Percentiles rank a stretch among this genome's conserved stretches.
Conservation (phyloP, 768 basidiomycete genomes). For the Myochromella boudieri region DNA sequence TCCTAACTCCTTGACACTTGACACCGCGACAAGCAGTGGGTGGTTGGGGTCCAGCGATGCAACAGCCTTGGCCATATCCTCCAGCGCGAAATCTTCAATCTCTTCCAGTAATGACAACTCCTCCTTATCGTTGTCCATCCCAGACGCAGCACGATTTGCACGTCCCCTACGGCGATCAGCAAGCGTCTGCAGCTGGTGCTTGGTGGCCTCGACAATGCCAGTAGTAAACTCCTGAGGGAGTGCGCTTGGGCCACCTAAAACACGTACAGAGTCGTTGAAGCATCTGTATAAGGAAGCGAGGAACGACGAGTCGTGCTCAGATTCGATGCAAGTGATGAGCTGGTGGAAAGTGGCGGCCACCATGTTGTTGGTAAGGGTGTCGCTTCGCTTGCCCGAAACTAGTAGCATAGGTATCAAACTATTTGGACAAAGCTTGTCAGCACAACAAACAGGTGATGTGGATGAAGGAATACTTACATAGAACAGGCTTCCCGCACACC, state of each 20-base stretch:
- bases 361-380: constrained; percentile 67
- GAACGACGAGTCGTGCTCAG: constrained; percentile 76
- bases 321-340: constrained; percentile 58
- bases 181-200: constrained; percentile 65
- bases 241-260: constrained; percentile 54
- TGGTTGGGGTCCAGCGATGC: constrained; percentile 55
- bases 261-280: constrained; percentile 58
- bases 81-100: constrained; percentile 79
- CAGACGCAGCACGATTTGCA: constrained; percentile 32
- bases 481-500: constrained; percentile 79
- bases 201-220: constrained; percentile 65
- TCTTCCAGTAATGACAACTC: constrained; percentile 75
- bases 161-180: constrained; percentile 69
- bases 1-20: constrained; percentile 72
- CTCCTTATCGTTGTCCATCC: constrained; percentile 52
- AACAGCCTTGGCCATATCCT: constrained; percentile 75
- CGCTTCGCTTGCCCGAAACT: constrained; percentile 63
- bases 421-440: neutral
- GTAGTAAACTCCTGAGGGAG: constrained; percentile 54
- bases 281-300: constrained; percentile 75
- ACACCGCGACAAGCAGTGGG: constrained; percentile 65
- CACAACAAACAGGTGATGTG: neutral
- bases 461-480: constrained; percentile 46
- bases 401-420: constrained; percentile 76
- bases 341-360: constrained; percentile 66